Evolutionary conservation across 495 filamentous ascomycete species (phyloP).

Genomic region (Articulospora tetracladia): DNA sequence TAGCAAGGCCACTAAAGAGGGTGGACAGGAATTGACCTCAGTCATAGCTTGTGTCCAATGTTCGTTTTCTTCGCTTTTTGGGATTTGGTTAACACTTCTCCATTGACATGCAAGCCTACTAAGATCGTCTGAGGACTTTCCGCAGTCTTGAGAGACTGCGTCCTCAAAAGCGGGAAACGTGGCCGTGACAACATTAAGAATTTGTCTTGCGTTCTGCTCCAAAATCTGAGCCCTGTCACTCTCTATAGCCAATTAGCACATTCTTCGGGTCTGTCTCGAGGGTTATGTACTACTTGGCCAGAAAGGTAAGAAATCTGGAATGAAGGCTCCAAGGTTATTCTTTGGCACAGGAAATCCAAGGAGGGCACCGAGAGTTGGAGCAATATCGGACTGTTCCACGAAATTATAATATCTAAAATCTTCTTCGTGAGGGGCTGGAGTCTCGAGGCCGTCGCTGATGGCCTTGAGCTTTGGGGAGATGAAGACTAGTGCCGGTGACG

Average conservation of each 20-base stretch:
- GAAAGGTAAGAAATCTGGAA: constrained; percentile 69
- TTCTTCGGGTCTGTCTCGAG: neutral
- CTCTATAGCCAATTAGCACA: constrained; percentile 31
- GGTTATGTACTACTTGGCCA: constrained; percentile 60
- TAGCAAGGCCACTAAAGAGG: constrained; percentile 5
- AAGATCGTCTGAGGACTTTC: constrained; percentile 39
- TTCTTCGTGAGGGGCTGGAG: constrained; percentile 41
- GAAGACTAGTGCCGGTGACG: constrained; percentile 87
- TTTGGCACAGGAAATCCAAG: constrained; percentile 86
- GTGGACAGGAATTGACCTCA: constrained; percentile 6
- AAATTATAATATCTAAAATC: constrained; percentile 77
- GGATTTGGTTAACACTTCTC: constrained; percentile 27
- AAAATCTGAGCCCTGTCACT: constrained; percentile 62
- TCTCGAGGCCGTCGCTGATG: constrained; percentile 40
- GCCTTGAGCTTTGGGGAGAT: constrained; percentile 78
- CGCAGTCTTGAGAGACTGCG: constrained; percentile 37
- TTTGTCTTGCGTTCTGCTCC: constrained; percentile 71
- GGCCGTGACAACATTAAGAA: constrained; percentile 66
- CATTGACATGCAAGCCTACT: constrained; percentile 66
- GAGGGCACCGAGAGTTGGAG: constrained; percentile 81
- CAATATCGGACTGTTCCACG: constrained; percentile 90
- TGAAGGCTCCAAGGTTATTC: constrained; percentile 89
- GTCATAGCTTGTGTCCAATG: constrained; percentile 4
- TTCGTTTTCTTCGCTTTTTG: constrained; percentile 1
- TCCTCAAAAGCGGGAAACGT: constrained; percentile 57